Base-by-base conservation (phyloP, 73 alveolate species). In the Blepharisma japonicum region DNA sequence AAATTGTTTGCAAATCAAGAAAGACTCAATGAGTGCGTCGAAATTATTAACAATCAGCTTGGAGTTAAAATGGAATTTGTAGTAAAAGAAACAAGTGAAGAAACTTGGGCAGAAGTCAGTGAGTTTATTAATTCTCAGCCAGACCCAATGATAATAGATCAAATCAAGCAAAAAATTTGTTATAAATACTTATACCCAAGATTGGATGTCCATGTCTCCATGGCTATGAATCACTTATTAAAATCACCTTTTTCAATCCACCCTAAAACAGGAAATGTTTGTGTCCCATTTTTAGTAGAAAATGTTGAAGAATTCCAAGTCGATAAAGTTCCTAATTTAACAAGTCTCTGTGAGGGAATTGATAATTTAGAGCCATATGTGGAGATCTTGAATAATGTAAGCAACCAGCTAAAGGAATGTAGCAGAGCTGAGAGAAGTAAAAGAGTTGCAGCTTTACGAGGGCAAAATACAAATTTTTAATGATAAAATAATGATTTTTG, bases 171-270 rank as follows among this genome's bases (percentile, higher is more conserved):
- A 25, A 32, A 74, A 50, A 25, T 50, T 81, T 27, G 68, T 50
- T n/a, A 56, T 56, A 66, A 48, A 81, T 89, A 84, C 56, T 85
- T 96, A 32, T 96, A 94, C 86, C 99, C 99, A 53, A 90, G 99
- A 55, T 71, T 96, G 45, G 99, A 96, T 89, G 97, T 93, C 6
- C 91, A 96, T 89, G 99, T 96, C 56, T 87, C 97, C 48, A 96
- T 90, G 78, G 92, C 95, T 48, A 91, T 91, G 7, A 96, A 96
- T 77, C 99, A 96, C 77, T 92, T 96, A 87, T 89, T 96, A 78
- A 96, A 96, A 77, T 83, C 97, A 14, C 99, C 99, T 39, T 96
- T 96, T 89, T 90, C 98, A 68, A 88, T 96, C 49, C 99, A 96
- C 86, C 99, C 99, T 7, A 94, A 94, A 85, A 96, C 99, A 23